Evolutionary conservation across 1,284 basidiomycete genomes (phyloP).

Genomic region (Grifola frondosa): DNA sequence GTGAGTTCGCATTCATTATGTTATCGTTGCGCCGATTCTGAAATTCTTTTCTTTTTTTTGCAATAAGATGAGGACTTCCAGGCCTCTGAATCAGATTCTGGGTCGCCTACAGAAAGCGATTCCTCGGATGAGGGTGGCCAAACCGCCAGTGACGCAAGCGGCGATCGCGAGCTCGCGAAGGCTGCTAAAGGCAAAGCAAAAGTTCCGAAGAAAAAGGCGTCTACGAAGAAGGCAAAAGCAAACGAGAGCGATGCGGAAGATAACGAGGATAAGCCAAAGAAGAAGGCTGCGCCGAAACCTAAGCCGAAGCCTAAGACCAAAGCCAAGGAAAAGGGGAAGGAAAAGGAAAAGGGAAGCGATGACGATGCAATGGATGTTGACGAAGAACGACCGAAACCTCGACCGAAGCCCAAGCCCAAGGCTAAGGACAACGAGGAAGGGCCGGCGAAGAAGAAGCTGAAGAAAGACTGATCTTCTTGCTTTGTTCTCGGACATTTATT

Average conservation of each 20-base stretch:
- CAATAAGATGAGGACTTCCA: slow-evolving; percentile 84
- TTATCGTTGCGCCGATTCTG: background rate
- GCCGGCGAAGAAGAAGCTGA: slow-evolving; percentile 72
- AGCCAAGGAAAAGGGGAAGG: slow-evolving; percentile 35
- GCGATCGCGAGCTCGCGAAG: slow-evolving; percentile 62
- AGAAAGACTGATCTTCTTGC: slow-evolving; percentile 35
- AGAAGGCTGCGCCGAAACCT: slow-evolving; percentile 32
- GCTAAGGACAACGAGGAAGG: slow-evolving; percentile 49
- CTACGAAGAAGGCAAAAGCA: slow-evolving; percentile 40
- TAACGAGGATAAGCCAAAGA: slow-evolving; percentile 37
- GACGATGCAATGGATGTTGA: slow-evolving; percentile 43
- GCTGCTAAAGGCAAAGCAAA: slow-evolving; percentile 43
- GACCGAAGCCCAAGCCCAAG: slow-evolving; percentile 47
- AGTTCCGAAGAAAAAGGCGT: slow-evolving; percentile 36
- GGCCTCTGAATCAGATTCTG: slow-evolving; percentile 79
- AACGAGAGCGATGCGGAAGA: slow-evolving; percentile 39
- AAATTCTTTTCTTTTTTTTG: slow-evolving; percentile 4
- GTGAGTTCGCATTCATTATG: slow-evolving; percentile 41
- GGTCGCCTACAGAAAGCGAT: slow-evolving; percentile 79
- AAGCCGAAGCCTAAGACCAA: slow-evolving; percentile 48
- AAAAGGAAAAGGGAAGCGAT: slow-evolving; percentile 33
- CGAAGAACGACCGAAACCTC: slow-evolving; percentile 41
- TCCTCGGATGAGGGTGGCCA: slow-evolving; percentile 70
- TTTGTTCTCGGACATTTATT: background rate
- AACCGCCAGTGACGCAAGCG: slow-evolving; percentile 80